phyloP scores from a whole-genome alignment of 768 basidiomycete species.

The Nidularia sp. region DNA sequence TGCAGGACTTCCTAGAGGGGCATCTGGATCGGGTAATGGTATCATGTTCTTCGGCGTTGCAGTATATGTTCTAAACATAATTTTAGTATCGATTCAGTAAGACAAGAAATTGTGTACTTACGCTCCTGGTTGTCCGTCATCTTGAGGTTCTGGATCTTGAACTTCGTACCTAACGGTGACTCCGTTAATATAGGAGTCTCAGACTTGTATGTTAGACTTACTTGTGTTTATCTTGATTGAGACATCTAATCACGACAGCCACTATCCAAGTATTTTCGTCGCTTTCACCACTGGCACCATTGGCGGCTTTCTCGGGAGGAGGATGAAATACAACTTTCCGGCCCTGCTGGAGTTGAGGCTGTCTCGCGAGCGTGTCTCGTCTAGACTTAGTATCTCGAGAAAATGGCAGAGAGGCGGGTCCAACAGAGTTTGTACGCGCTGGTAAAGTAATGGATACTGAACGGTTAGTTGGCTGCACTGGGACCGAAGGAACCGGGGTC shows the following conservation, averaged over 20 bases:
- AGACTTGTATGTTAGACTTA: too few relatives aligned
- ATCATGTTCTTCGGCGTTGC: constrained; percentile 71
- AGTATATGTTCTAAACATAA: constrained; percentile 50
- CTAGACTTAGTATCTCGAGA: constrained; percentile 67
- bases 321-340: constrained; percentile 83
- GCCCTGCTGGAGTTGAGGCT: constrained; percentile 66
- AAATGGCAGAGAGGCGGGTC: constrained; percentile 43
- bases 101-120: constrained; percentile 19
- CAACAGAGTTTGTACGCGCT: constrained; percentile 52
- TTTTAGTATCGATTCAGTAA: neutral
- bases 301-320: constrained; percentile 49
- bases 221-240: constrained; percentile 72
- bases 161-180: constrained; percentile 65
- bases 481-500: constrained; percentile 39
- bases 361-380: constrained; percentile 55
- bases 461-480: constrained; percentile 29
- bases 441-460: constrained; percentile 55
- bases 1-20: constrained; percentile 50
- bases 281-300: constrained; percentile 25
- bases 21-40: constrained; percentile 73
- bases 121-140: constrained; percentile 71
- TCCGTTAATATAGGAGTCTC: neutral
- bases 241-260: constrained; percentile 67
- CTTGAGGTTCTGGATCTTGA: constrained; percentile 80
- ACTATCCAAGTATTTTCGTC: constrained; percentile 74